These are phyloP conservation scores for Colletotrichum australisinense DNA, from an alignment of 2,329 filamentous ascomycete genomes.

Conservation along the genomic window DNA sequence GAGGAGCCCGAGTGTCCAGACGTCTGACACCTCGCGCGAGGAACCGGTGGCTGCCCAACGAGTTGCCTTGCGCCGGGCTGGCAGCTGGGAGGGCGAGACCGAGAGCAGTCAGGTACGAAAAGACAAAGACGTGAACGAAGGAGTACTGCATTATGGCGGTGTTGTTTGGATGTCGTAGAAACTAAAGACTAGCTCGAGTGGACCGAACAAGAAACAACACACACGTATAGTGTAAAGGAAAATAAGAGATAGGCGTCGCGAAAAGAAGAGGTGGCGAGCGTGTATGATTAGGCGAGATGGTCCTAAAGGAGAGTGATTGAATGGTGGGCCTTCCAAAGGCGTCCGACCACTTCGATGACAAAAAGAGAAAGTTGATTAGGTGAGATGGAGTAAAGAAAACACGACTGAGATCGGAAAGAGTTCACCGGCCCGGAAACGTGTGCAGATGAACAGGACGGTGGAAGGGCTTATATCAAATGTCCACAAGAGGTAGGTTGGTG, in stretches of 20 bases:
- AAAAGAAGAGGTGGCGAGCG: not conserved
- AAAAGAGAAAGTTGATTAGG: slow-evolving; percentile 21
- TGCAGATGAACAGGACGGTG: slow-evolving; percentile 13
- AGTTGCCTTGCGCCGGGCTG: slow-evolving; percentile 13
- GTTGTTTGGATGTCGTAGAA: not conserved
- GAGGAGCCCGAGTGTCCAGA: slow-evolving; percentile 3
- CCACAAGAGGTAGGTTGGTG: slow-evolving; percentile 1
- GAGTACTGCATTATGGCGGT: slow-evolving; percentile 28
- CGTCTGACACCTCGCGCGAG: slow-evolving; percentile 3
- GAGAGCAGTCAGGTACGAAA: slow-evolving; percentile 10
- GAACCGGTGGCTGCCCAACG: not conserved
- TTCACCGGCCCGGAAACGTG: slow-evolving; percentile 13
- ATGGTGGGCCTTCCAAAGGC: slow-evolving; percentile 29
- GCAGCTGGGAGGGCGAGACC: slow-evolving; percentile 27
- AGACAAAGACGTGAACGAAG: slow-evolving; percentile 19
- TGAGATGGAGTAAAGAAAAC: slow-evolving; percentile 3
- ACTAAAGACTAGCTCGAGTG: slow-evolving; percentile 19
- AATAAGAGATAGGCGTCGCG: not conserved
- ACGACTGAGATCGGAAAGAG: slow-evolving; percentile 17
- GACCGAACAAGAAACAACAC: not conserved
- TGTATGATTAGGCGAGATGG: not conserved
- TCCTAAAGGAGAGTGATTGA: slow-evolving; percentile 24
- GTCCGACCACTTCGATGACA: slow-evolving; percentile 20
- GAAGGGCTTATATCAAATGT: slow-evolving; percentile 23
- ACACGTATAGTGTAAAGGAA: not conserved